Base-by-base conservation (phyloP, 805 yeast genomes). In the Ogataea pini region DNA sequence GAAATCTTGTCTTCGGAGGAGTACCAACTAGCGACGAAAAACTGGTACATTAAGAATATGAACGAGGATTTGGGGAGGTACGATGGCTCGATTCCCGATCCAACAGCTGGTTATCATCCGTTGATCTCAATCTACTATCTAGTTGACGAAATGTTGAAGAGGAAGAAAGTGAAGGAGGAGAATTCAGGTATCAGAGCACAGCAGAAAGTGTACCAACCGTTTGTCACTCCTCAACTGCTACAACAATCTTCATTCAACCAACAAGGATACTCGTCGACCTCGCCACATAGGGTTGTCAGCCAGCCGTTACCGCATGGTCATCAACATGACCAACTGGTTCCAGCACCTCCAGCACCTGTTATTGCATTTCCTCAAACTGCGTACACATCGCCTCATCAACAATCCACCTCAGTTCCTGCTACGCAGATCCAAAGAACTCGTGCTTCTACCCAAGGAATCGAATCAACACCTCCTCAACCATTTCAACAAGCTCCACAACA, bases 31-130 rank as follows among this genome's bases (percentile, higher is more conserved):
- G 82, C 89, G 25, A 72, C 77, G 24, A 78, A 72, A 20, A 77
- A 78, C 49, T 88, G 95, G 95, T 72, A 76, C 57, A 71, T 71
- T 44, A 58, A 70, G 29, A 76, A 18, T 54, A 69, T 51, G 65
- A 67, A 34, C 65, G 69, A 62, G 6, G 57, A 52, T 24, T 42
- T 54, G 39, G 44, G 36, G 13, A 36, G 33, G 14, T 66, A 59
- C 48, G 62, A 64, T 47, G 47, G 51, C 16, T 47, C 54, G 10
- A 62, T 75, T 16, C 77, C 81, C 1, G 94, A 89, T 66, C 97
- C 98, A 13, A 87, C 96, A 0, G 75, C 78, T 46, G 92, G 91
- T 1, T 91, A 79, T 65, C 96, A 91, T 68, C 98, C 99, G 0
- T 73, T 91, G 54, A 70, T 92, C 10, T 89, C 96, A 6, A 85